Evolutionary conservation across 768 basidiomycete genomes (phyloP), one percentile per base, ranked within the genome.

Genomic region (Cyathus striatus): DNA sequence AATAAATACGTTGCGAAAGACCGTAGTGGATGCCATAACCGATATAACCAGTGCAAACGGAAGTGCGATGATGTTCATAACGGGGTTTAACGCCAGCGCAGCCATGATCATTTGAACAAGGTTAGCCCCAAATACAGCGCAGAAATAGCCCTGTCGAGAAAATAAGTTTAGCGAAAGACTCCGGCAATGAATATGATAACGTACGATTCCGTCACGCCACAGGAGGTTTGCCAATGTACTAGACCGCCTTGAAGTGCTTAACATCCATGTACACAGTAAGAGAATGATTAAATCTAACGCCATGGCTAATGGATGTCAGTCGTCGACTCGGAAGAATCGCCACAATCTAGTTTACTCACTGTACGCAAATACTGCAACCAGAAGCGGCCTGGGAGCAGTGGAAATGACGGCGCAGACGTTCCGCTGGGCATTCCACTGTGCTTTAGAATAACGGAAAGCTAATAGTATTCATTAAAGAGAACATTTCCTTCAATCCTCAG

Each of bases 1-100:
- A 18, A 45, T 58, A 49, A 65, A 65, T 37, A 65, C 62, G 42
- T 65, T 63, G 23, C 62, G 57, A 50, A 65, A 65, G 21, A 65
- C 62, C 4, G 62, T 61, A 10, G 62, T 65, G 1, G 63, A 52
- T 0, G 62, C 64, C 16, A 65, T 62, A n/a, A 57, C 61, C 13
- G 62, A 63, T 10, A 65, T 60, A n/a, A 65, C 61, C 23, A 60
- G 47, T 4, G 62, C 61, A 45, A 63, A 65, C 2, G 64, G 58
- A 4, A 65, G 51, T 3, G 54, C 53, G 23, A 63, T 59, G 40
- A 63, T 58, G 48, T 63, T 63, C 60, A 65, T 60, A 17, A 63
- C 60, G 7, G 64, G 64, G 40, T 65, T 63, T 20, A 61, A 49
- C 2, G 56, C 55, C 3, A 65, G 53, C 5, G 53, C 40, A 4